Evolutionary conservation across 495 filamentous ascomycete genomes (phyloP), one percentile per base, ranked within the genome.

Genomic region (Trichoderma virens): DNA sequence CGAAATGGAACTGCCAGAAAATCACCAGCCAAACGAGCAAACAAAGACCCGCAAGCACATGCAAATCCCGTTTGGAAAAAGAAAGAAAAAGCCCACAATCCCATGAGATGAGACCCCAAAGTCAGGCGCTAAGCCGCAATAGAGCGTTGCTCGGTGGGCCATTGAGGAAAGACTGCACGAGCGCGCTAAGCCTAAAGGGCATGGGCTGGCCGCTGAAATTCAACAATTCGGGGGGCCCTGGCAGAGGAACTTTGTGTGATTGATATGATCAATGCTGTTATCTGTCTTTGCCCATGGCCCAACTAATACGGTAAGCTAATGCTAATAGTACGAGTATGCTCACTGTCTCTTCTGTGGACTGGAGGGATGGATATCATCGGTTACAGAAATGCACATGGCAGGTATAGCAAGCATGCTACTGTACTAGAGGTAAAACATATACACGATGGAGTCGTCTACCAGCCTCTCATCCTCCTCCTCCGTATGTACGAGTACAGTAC

Each of bases 41-140:
- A 25, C 43, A 56, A 14, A 16, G 51, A 56, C 51, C 51, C 51
- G 51, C 51, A 56, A 56, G 51, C 51, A 56, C 51, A 56, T 56
- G 51, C 51, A 56, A 56, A 56, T 28, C 3, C 9, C 8, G 11
- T n/a, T n/a, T n/a, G n/a, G n/a, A n/a, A n/a, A n/a, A n/a, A n/a
- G n/a, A n/a, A n/a, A n/a, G n/a, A n/a, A n/a, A n/a, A n/a, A n/a
- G n/a, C n/a, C n/a, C n/a, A n/a, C n/a, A n/a, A n/a, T n/a, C n/a
- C n/a, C n/a, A n/a, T n/a, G n/a, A n/a, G n/a, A n/a, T n/a, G n/a
- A n/a, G n/a, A n/a, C n/a, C n/a, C n/a, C n/a, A n/a, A 27, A 27
- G 51, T 13, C 18, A 43, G 43, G 7, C 43, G 51, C 51, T 30
- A 56, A 56, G 27, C 51, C 51, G 23, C 51, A 56, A 56, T 6